Percentiles rank a stretch among this genome's conserved stretches.
These are phyloP conservation scores for Agastache rugosa DNA, from an alignment of 257 asterid species.

Conservation along the genomic window DNA sequence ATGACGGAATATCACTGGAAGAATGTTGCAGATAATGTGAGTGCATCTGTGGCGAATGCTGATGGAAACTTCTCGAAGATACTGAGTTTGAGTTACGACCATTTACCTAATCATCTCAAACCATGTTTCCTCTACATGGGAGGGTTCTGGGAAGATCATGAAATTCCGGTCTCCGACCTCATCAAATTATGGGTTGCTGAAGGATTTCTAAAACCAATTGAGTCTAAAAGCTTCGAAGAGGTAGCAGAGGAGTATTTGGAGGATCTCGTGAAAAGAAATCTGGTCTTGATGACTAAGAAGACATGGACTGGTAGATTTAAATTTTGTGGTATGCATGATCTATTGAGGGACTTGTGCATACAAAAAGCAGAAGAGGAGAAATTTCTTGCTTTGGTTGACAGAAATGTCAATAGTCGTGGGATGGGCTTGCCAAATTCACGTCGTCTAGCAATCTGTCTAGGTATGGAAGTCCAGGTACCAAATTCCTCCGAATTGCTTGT, in stretches of 20 bases:
- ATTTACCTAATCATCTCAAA: constrained; percentile 37
- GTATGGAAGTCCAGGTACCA: not conserved
- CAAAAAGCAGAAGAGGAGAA: not conserved
- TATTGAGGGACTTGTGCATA: constrained; percentile 28
- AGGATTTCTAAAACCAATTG: constrained; percentile 30
- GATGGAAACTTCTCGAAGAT: constrained; percentile 34
- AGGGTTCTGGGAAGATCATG: constrained; percentile 31
- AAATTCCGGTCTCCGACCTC: constrained; percentile 33
- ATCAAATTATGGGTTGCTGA: constrained; percentile 38
- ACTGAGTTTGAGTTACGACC: constrained; percentile 33
- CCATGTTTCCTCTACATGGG: constrained; percentile 38
- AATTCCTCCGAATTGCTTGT: not conserved
- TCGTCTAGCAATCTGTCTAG: not conserved
- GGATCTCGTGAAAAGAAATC: constrained; percentile 39
- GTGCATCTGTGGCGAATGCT: constrained; percentile 24
- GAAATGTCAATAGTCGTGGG: not conserved
- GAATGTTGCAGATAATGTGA: constrained; percentile 32
- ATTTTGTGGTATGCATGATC: constrained; percentile 36
- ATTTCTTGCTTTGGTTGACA: not conserved
- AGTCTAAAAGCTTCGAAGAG: constrained; percentile 31
- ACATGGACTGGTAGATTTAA: constrained; percentile 27
- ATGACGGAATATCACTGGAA: constrained; percentile 26
- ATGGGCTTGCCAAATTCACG: not conserved
- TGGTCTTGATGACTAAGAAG: constrained; percentile 23
- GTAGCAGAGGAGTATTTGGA: constrained; percentile 33